Evolutionary conservation across 2,329 filamentous ascomycete genomes (phyloP), one percentile per base, ranked within the genome.

Genomic region (Gaeumannomyces sp.): DNA sequence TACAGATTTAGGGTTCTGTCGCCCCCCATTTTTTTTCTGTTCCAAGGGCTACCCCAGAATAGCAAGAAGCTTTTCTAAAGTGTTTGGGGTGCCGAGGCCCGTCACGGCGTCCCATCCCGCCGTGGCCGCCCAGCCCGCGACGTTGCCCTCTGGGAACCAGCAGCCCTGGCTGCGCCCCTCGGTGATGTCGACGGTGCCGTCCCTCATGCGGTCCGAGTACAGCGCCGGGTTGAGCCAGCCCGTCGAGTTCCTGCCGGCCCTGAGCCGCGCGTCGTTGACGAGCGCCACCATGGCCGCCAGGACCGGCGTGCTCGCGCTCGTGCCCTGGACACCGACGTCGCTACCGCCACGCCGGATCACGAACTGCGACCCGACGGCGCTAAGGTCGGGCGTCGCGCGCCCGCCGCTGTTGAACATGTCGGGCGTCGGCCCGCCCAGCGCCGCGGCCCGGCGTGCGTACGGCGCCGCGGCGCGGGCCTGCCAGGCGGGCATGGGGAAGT

Each of bases 331-430:
- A 2, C 67, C 66, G 0, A 63, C 56, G 6, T 71, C 65, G 19
- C 64, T 62, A 10, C 76, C 76, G 7, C 71, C 71, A 22, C 74
- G 67, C 3, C 76, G 65, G 50, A 78, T 76, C 8, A 73, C 67
- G 65, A 88, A 89, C 67, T 85, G 83, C 10, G 83, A 83, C 1
- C 87, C 82, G 28, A 91, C 79, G 4, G 79, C 81, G 4, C 81
- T 77, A 29, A 85, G 75, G 68, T 85, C 83, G 0, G 83, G 83
- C 27, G 80, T 77, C 1, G 77, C 83, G 5, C 83, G 77, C 53
- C 81, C 82, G 3, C 70, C 73, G 0, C 70, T 66, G 68, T 83
- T 78, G 72, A 81, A 84, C 64, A 78, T 74, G 33, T 75, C 77
- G 0, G 73, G 63, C 60, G 88, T 74, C 53, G 79, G 16, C 6